Evolutionary conservation across 805 yeast genomes (phyloP), one percentile per base, ranked within the genome.

Genomic region (Candida gorgasii): DNA sequence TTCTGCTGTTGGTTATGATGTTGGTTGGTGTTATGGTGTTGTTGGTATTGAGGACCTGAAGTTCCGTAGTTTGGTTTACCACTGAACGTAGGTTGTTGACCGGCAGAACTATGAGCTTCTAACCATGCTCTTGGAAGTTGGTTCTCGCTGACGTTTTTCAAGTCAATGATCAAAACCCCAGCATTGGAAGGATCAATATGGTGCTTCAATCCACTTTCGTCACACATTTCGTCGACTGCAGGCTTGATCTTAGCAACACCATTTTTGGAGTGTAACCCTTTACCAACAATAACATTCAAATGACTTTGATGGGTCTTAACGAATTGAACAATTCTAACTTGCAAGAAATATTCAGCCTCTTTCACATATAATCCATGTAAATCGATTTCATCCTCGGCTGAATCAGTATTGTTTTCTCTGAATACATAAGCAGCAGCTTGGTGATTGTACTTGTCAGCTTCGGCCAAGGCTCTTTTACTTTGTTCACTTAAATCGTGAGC

Each of bases 341-440:
- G 86, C 50, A 92, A 70, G 39, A 85, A 79, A 58, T 79, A 84
- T 47, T 79, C 79, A 6, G 97, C 97, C 65, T 92, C 99, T 59
- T 82, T 84, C 14, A 92, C 95, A 53, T 74, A 90, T 22, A 92
- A 68, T 0, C 99, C 99, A 62, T 92, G 99, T 40, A 92, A 72
- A 65, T 92, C 98, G 48, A 92, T 89, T 63, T 92, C 98, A 61
- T 88, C 84, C 17, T 74, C 73, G 23, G 77, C 82, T n/a, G 92
- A 82, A 57, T 90, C 97, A 29, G 87, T 78, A 58, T 92, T 92
- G 62, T 92, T 92, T 50, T 86, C 90, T 32, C 82, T 70, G 61
- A 92, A 92, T 1, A 87, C 96, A 56, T 83, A 89, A 60, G 83
- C 88, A 1, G 97, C 97, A 3, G 98, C 99, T 61, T 82, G 79